Evolutionary conservation across 2,329 filamentous ascomycete genomes (phyloP), one percentile per base, ranked within the genome.

Genomic region (Ophiostoma ips): DNA sequence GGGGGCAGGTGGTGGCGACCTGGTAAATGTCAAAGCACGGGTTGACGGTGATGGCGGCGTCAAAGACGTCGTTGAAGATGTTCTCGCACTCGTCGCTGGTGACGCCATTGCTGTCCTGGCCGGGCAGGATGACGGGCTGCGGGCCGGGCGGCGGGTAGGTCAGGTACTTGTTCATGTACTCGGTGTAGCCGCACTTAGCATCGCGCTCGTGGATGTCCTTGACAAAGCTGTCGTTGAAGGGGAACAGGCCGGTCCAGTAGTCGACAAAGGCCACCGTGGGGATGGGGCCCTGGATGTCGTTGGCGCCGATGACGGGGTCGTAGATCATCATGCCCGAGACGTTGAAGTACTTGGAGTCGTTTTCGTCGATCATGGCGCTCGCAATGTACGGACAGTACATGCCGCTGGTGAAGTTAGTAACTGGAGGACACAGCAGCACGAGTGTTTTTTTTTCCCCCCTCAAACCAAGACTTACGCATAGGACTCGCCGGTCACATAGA

Each of bases 1-100:
- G 56, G 0, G 86, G 86, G 61, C 86, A 92, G 12, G 79, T 83
- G 4, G 77, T 79, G 2, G 76, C 76, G 13, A 90, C 75, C 47
- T 84, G 76, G 65, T 90, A 92, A 11, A 85, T 68, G 61, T 87
- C 79, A 65, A 84, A 94, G 68, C 87, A 92, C 0, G 86, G 86
- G 65, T 92, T 92, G 33, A 77, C 63, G 1, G 67, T 59, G 5
- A 69, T 54, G 8, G 73, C 72, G 30, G 77, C 81, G 0, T 69
- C 56, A 57, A 67, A 68, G 30, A 85, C 73, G 19, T 73, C 66
- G 51, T 71, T 62, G 58, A 73, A 83, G 18, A 86, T 57, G 52
- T 68, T 58, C 46, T 70, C 68, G 61, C 84, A 89, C 4, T 69
- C 71, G 0, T 65, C 59, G 0, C 65, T 65, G 34, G 58, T 58